Evolutionary conservation across 441 rosid species (phyloP).

Genomic region (Populus tomentosa): DNA sequence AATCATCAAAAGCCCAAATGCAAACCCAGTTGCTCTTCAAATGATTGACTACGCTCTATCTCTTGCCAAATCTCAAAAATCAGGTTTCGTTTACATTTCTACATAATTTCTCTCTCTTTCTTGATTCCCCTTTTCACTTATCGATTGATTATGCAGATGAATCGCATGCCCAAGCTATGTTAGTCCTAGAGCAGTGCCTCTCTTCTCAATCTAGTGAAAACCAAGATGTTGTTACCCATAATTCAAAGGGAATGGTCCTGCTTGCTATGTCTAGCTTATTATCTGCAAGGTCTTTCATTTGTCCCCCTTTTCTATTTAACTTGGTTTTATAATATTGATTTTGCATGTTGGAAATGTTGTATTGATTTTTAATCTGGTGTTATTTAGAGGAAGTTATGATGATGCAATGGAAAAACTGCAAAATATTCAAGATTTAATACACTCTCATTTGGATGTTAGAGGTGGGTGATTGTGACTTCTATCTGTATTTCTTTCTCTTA

Average conservation of each 20-base stretch:
- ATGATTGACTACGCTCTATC: constrained; percentile 87
- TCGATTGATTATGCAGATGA: constrained; percentile 41
- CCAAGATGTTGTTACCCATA: constrained; percentile 34
- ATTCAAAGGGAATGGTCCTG: constrained; percentile 58
- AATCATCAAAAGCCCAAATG: constrained; percentile 31
- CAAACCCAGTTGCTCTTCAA: constrained; percentile 69
- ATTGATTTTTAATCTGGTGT: neutral
- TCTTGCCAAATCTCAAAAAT: constrained; percentile 57
- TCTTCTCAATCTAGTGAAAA: constrained; percentile 49
- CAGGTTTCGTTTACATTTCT: constrained; percentile 39
- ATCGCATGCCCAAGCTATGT: constrained; percentile 70
- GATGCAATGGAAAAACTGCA: constrained; percentile 74
- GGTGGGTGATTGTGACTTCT: constrained; percentile 26
- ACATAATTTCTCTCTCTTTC: neutral
- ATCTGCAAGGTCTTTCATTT: constrained; percentile 52
- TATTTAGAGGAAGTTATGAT: constrained; percentile 47
- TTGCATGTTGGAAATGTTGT: neutral
- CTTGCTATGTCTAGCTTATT: constrained; percentile 81
- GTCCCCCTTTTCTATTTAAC: neutral
- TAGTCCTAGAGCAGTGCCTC: constrained; percentile 78
- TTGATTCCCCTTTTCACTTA: neutral
- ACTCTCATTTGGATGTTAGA: constrained; percentile 46
- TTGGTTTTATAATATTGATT: neutral
- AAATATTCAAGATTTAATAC: constrained; percentile 30
- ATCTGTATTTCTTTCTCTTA: constrained; percentile 1